These are phyloP conservation scores for Paulownia fortunei DNA, from an alignment of 257 asterid genomes.

Conservation along the genomic window DNA sequence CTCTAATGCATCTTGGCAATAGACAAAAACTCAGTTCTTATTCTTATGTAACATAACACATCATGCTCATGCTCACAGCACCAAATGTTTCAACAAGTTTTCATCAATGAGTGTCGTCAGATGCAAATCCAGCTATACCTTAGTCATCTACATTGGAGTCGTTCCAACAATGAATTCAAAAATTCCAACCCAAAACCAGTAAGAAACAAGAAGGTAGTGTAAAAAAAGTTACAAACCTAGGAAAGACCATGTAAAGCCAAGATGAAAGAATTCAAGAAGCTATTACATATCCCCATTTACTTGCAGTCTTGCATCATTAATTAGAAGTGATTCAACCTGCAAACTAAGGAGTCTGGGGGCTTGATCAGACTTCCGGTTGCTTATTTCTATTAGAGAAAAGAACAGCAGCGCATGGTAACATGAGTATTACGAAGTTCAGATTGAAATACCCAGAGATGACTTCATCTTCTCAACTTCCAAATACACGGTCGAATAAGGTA, in stretches of 20 bases:
- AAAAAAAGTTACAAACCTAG: not conserved
- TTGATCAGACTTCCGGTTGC: slow-evolving; percentile 27
- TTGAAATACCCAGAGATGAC: slow-evolving; percentile 71
- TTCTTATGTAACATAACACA: too few relatives aligned
- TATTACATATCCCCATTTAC: slow-evolving; percentile 17
- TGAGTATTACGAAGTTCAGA: slow-evolving; percentile 42
- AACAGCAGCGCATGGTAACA: not conserved
- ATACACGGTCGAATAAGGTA: slow-evolving; percentile 89
- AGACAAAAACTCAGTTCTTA: too few relatives aligned
- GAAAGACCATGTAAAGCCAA: not conserved
- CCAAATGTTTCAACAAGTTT: too few relatives aligned
- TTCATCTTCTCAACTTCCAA: slow-evolving; percentile 97
- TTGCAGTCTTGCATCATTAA: slow-evolving; percentile 22
- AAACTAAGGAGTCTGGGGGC: not conserved
- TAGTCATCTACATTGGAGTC: too few relatives aligned
- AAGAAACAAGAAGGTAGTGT: too few relatives aligned
- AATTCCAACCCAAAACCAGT: too few relatives aligned
- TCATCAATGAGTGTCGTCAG: too few relatives aligned
- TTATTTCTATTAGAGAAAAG: slow-evolving; percentile 39
- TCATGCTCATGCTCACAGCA: too few relatives aligned
- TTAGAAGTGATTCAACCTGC: not conserved
- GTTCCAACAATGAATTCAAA: too few relatives aligned
- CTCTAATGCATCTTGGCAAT: too few relatives aligned
- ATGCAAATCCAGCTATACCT: too few relatives aligned
- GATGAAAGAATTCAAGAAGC: not conserved